Conservation (phyloP, 2,329 filamentous ascomycete genomes). For the Colletotrichum aenigma region DNA sequence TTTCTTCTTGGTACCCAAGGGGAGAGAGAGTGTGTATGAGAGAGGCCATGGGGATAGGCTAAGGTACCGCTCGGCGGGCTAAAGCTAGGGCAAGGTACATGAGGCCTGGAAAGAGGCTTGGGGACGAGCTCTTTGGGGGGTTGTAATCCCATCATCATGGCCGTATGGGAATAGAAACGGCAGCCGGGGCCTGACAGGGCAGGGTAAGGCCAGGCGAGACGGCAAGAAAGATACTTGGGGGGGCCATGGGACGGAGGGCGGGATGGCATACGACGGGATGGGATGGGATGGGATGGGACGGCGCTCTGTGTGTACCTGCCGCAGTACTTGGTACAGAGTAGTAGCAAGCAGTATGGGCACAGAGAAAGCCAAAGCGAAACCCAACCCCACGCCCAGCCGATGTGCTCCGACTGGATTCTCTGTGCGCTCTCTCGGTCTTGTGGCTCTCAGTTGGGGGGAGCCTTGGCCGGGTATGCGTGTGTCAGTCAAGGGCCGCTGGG, state of each 20-base stretch:
- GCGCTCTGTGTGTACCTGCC: background rate
- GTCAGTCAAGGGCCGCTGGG: slow-evolving; percentile 12
- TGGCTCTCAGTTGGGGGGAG: background rate
- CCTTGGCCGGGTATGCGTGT: slow-evolving; percentile 15
- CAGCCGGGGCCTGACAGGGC: background rate
- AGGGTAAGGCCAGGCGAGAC: background rate
- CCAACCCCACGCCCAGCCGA: slow-evolving; percentile 16
- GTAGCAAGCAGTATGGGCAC: background rate
- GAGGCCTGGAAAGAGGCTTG: background rate
- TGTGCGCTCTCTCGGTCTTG: slow-evolving; percentile 6
- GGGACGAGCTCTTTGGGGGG: background rate
- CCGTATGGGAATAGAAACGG: background rate
- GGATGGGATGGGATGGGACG: background rate
- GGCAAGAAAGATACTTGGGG: background rate
- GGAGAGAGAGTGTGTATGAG: background rate
- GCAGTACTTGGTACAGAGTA: background rate
- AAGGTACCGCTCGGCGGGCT: slow-evolving; percentile 6
- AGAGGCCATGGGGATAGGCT: background rate
- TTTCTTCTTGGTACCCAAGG: background rate
- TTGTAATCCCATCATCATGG: background rate
- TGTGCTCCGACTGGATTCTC: slow-evolving; percentile 13
- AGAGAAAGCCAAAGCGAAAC: slow-evolving; percentile 4
- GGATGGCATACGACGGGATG: background rate
- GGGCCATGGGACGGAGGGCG: background rate
- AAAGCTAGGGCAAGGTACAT: background rate